phyloP scores from a whole-genome alignment of 2,329 filamentous ascomycete genomes.

The Aspergillus hiratsukae region DNA sequence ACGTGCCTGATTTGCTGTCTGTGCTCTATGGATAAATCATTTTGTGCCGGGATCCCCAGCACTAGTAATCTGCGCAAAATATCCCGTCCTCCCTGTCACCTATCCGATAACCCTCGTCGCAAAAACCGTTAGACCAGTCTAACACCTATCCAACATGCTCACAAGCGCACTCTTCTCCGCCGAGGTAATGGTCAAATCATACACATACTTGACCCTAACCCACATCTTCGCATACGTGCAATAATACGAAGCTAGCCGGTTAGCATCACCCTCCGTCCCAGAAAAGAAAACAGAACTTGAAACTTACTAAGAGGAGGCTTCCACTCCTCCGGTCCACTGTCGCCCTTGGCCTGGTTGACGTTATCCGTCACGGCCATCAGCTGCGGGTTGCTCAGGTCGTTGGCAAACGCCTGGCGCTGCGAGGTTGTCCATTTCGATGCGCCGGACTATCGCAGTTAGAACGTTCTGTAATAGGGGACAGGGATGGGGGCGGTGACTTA shows the following conservation, averaged over 20 bases:
- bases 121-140: neutral
- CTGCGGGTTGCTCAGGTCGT: constrained; percentile 71
- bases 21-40: too few species aligned
- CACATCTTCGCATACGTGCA: constrained; percentile 76
- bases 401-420: constrained; percentile 66
- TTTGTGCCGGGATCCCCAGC: too few species aligned
- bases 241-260: constrained; percentile 54
- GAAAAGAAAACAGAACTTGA: neutral
- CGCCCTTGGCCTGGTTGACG: constrained; percentile 71
- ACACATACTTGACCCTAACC: constrained; percentile 74
- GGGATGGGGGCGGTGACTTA: neutral
- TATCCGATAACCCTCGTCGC: too few species aligned
- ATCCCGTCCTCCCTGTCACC: too few species aligned
- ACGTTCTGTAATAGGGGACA: too few species aligned
- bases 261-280: constrained; percentile 1
- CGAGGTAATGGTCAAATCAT: constrained; percentile 62
- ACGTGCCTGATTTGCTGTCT: too few species aligned
- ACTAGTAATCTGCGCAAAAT: too few species aligned
- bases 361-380: constrained; percentile 74
- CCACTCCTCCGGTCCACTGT: constrained; percentile 69
- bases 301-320: constrained; percentile 60
- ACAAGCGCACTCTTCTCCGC: constrained; percentile 67
- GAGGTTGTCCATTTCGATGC: constrained; percentile 67
- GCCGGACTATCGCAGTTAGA: constrained; percentile 51
- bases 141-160: constrained; percentile 64